These are phyloP conservation scores for Hanseniaspora gamundiae DNA, from an alignment of 1,139 yeast genomes.

Conservation along the genomic window DNA sequence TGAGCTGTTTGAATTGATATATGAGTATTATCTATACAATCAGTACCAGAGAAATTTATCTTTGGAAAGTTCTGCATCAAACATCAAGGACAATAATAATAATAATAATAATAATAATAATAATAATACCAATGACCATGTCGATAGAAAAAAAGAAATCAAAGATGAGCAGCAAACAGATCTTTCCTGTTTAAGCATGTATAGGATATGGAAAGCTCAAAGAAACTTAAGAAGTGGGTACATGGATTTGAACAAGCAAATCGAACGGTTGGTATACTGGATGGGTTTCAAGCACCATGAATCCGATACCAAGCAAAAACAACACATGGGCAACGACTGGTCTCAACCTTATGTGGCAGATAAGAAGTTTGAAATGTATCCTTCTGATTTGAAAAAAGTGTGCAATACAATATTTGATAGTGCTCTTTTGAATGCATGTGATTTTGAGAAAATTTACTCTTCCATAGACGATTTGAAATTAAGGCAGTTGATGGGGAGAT, in stretches of 20 bases:
- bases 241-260: not conserved
- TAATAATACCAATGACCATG: too few relatives aligned
- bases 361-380: not conserved
- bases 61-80: too few relatives aligned
- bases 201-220: not conserved
- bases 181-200: not conserved
- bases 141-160: too few relatives aligned
- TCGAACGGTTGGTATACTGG: not conserved
- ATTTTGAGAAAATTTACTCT: not conserved
- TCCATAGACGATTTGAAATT: not conserved
- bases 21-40: not conserved
- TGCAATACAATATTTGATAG: not conserved
- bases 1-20: not conserved
- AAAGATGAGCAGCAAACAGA: too few relatives aligned
- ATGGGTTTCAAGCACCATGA: not conserved
- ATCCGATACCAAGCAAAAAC: too few relatives aligned
- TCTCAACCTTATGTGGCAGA: not conserved
- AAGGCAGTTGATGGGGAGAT: not conserved
- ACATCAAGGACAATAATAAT: too few relatives aligned
- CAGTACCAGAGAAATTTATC: too few relatives aligned
- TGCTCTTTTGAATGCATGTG: not conserved
- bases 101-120: too few relatives aligned
- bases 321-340: not conserved
- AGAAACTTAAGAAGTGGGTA: not conserved
- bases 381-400: not conserved